Conservation (phyloP, 23 red algal species). For the Gracilaria gracilis region DNA sequence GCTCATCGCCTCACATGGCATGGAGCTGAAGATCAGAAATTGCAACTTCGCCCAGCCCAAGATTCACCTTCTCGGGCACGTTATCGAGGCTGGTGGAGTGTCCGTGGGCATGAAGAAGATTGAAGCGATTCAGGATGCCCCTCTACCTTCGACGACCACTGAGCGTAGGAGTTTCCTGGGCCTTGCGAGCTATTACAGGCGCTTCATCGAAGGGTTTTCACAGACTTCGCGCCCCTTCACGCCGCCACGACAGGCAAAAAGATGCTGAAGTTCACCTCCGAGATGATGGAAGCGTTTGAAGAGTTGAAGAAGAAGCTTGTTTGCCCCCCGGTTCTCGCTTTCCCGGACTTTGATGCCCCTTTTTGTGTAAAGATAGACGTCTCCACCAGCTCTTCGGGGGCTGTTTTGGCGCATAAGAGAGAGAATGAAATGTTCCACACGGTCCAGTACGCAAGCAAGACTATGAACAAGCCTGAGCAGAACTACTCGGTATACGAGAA, state of each 20-base stretch:
- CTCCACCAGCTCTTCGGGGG: background rate
- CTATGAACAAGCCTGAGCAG: background rate
- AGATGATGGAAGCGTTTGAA: background rate
- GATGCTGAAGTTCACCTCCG: background rate
- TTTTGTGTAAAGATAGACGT: conserved; percentile 11
- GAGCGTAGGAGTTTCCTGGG: conserved; percentile 30
- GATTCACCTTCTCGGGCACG: background rate
- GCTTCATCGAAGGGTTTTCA: conserved; percentile 28
- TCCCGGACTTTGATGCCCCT: background rate
- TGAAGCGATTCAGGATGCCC: background rate
- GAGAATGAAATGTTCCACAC: background rate
- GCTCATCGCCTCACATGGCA: background rate
- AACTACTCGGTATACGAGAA: background rate
- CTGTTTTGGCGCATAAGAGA: background rate
- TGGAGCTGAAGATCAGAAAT: background rate
- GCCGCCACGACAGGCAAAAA: background rate
- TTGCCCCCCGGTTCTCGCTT: background rate
- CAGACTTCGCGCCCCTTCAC: conserved; percentile 15
- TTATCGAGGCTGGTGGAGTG: background rate
- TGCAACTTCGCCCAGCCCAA: background rate
- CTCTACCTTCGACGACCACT: background rate
- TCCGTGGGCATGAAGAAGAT: conserved; percentile 2
- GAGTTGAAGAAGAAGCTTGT: too few species aligned
- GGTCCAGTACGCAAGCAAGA: background rate
- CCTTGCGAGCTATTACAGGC: background rate